A percentile compares a stretch with the other conserved stretches of the same genome.
Conservation (phyloP, 2,329 filamentous ascomycete species). For the Drechslera avenae region DNA sequence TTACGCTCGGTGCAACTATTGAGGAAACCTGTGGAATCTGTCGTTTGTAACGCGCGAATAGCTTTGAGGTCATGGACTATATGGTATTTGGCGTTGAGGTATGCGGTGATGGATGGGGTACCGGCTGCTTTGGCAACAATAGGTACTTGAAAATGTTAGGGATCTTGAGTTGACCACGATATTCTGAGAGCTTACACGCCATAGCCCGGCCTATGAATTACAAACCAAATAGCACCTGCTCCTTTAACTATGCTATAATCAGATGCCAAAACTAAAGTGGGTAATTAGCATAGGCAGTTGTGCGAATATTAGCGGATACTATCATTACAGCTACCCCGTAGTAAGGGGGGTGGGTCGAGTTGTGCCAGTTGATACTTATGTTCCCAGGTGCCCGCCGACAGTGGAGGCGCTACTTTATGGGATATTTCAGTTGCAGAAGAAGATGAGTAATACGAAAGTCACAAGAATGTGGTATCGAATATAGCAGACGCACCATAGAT, state of each 20-base stretch:
- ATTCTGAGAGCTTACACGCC: too few species aligned
- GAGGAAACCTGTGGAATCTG: conserved; percentile 27
- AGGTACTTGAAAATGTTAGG: conserved; percentile 24
- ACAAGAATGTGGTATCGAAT: conserved; percentile 64
- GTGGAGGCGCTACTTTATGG: conserved; percentile 63
- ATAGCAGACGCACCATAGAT: too few species aligned
- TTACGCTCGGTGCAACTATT: conserved; percentile 23
- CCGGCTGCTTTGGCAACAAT: conserved; percentile 35
- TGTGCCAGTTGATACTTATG: conserved; percentile 80
- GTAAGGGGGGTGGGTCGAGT: conserved; percentile 78
- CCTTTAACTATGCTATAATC: conserved; percentile 86
- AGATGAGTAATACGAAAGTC: conserved; percentile 67
- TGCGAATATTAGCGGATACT: conserved; percentile 83
- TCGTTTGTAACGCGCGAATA: conserved; percentile 21
- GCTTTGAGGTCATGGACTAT: conserved; percentile 35
- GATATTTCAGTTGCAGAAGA: conserved; percentile 78
- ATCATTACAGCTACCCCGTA: conserved; percentile 83
- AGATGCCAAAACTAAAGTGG: conserved; percentile 92
- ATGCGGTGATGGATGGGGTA: conserved; percentile 39
- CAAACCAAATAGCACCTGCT: too few species aligned
- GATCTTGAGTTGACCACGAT: too few species aligned
- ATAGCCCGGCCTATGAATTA: too few species aligned
- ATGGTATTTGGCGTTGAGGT: conserved; percentile 47
- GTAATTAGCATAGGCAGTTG: conserved; percentile 84
- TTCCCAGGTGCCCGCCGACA: conserved; percentile 71